phyloP scores from a whole-genome alignment of 345 rosid species.

The Zanthoxylum bungeanum region DNA sequence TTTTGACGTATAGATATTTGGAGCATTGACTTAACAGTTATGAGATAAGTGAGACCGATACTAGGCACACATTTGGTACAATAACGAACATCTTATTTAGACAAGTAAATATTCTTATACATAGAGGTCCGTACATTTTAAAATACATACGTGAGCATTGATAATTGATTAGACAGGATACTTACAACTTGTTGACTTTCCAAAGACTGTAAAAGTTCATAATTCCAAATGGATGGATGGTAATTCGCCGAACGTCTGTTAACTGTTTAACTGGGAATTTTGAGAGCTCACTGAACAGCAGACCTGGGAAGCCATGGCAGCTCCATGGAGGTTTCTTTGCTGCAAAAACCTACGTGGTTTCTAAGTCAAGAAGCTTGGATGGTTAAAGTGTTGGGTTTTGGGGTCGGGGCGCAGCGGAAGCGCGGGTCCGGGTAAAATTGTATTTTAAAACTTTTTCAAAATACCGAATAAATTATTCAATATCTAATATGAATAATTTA shows the following conservation, averaged over 20 bases:
- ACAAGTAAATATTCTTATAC: too few species aligned
- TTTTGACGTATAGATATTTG: too few species aligned
- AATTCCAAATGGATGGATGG: neutral
- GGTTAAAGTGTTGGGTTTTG: neutral
- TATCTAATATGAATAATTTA: too few species aligned
- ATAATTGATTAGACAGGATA: neutral
- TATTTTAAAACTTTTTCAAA: too few species aligned
- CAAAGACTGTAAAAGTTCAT: neutral
- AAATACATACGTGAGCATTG: too few species aligned
- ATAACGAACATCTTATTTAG: too few species aligned
- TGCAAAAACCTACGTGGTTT: neutral
- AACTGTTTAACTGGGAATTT: neutral
- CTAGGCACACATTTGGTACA: too few species aligned
- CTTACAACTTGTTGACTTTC: neutral
- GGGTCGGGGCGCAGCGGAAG: too few species aligned
- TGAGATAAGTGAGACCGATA: too few species aligned
- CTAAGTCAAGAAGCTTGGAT: neutral
- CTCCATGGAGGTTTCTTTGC: neutral
- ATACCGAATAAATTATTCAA: too few species aligned
- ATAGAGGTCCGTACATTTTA: neutral
- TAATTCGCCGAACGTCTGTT: neutral
- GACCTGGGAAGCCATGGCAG: neutral
- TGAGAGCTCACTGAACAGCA: neutral
- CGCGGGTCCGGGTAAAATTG: too few species aligned
- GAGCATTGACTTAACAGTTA: too few species aligned